Evolutionary conservation across 2,329 filamentous ascomycete species (phyloP), one percentile per base, ranked within the genome.

Genomic region (Penicillium freii): DNA sequence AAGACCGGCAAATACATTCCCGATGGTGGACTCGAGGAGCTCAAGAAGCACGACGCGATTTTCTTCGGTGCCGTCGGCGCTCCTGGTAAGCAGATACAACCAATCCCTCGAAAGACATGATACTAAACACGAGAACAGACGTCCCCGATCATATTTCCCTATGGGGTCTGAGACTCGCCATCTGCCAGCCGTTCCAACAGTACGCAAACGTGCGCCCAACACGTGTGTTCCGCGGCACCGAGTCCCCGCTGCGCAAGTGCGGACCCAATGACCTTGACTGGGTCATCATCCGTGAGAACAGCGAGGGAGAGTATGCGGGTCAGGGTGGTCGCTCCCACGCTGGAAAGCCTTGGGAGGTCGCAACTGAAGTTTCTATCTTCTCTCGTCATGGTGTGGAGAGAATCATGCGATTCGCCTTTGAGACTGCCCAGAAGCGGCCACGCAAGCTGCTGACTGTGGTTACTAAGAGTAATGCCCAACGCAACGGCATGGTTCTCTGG

Each of bases 131-230:
- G 5, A 25, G 23, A 52, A 3, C 46, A 79, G 80, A 85, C 50
- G 84, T 89, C 0, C 86, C 87, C 1, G 87, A 89, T 62, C 83
- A 89, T 60, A 82, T 88, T 57, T 84, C 84, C 0, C 81, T 90
- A 1, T 89, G 87, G 87, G 81, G 82, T 8, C 80, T 87, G 33
- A 82, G 88, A 44, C 76, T 90, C 8, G 85, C 85, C 19, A 88
- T 90, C 65, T 82, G 87, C 38, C 84, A 87, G 51, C 80, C 84
- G 38, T 80, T 89, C 45, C 86, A 88, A 59, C 86, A 89, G 66
- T 89, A 88, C 65, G 82, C 87, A 62, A 90, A 89, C 61, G 80
- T 89, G 0, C 81, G 87, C 0, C 87, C 86, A 0, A 87, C 84
- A 2, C 81, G 82, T 19, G 81, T 87, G 33, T 80, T 88, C 67